These are phyloP conservation scores for Dactylellina sp. DNA, from an alignment of 2,329 filamentous ascomycete genomes.

Conservation along the genomic window DNA sequence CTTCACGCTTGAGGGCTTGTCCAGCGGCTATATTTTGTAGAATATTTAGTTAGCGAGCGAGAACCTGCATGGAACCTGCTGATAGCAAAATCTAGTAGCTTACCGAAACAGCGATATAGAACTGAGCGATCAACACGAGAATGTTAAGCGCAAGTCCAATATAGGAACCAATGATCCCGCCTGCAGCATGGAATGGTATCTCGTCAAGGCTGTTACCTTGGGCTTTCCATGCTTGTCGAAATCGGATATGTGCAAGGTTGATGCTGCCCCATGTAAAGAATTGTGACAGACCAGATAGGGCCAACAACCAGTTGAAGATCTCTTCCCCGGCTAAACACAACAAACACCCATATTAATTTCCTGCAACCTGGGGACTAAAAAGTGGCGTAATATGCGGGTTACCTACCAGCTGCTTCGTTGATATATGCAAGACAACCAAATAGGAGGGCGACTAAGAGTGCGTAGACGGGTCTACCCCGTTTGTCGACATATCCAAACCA, in stretches of 20 bases:
- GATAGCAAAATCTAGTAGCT: background rate
- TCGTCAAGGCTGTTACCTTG: constrained; percentile 69
- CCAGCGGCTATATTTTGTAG: constrained; percentile 20
- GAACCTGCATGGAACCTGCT: background rate
- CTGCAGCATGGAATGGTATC: constrained; percentile 65
- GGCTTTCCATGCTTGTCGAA: constrained; percentile 72
- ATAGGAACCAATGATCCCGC: constrained; percentile 73
- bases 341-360: background rate
- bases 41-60: background rate
- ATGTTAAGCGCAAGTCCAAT: constrained; percentile 72
- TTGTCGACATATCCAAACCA: constrained; percentile 66
- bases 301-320: constrained; percentile 75
- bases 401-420: constrained; percentile 59
- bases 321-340: constrained; percentile 64
- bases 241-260: constrained; percentile 74
- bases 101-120: constrained; percentile 62
- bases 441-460: constrained; percentile 29
- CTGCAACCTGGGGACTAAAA: too few relatives aligned
- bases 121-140: constrained; percentile 69
- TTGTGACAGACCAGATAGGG: constrained; percentile 77
- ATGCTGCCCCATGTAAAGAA: constrained; percentile 82
- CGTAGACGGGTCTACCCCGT: constrained; percentile 64
- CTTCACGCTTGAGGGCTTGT: constrained; percentile 19
- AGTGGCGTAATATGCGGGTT: background rate
- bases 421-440: constrained; percentile 52